Base-by-base conservation (phyloP, 805 yeast genomes). In the Myxozyma mucilagina region DNA sequence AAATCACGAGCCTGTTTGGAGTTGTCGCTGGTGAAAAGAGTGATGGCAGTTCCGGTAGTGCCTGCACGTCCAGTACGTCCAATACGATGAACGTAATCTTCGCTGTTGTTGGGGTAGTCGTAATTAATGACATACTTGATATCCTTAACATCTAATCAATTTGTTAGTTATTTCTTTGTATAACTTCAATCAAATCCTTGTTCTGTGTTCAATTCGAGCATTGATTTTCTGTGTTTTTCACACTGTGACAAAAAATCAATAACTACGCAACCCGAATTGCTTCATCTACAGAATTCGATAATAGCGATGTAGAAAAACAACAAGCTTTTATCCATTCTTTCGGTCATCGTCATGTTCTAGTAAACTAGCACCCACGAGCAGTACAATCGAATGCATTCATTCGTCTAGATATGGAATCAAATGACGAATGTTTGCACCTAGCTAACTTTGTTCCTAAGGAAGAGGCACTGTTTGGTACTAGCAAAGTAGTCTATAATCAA, bases 11-110 rank as follows among this genome's bases (percentile, higher is more conserved):
- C 97, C 77, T 91, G 84, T 79, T 87, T 85, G 70, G 90, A 80
- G 81, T 91, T 90, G 68, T 82, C 92, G 67, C 85, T 88, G 61
- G 97, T 90, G 84, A 94, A 94, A 76, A 93, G 85, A 8, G 98
- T 90, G 68, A 91, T 84, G 58, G 99, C 97, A 65, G 94, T 92
- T 83, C 99, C 99, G 65, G 82, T 82, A 65, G 91, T 86, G 76
- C 98, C 98, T 69, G 97, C 99, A 84, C 99, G 90, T 76, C 99
- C 99, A 67, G 99, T 92, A 85, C 97, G 92, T 78, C 99, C 99
- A 74, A 93, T 94, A 81, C 99, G 86, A 78, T 93, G 99, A 66
- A 93, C 97, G 76, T 93, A 93, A 80, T 94, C 98, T 82, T 94
- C 99, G 74, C 92, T 90, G 79, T 93, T 93, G 78, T 90, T 91